Evolutionary conservation across 768 basidiomycete genomes (phyloP), one percentile per base, ranked within the genome.

Genomic region (Podaxis sp.): DNA sequence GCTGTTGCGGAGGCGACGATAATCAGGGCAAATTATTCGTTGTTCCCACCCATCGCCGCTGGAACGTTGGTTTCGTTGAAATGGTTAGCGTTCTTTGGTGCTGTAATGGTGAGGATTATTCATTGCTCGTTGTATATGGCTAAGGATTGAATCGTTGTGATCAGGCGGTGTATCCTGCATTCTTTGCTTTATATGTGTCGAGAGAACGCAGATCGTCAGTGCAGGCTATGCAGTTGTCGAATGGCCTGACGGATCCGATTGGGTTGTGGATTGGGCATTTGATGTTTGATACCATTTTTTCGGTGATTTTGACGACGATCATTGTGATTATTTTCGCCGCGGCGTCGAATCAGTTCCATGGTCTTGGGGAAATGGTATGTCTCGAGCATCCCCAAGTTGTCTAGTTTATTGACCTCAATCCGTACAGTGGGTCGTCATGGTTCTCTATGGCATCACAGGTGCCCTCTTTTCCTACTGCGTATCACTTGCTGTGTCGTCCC

Each of bases 241-340:
- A 93, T 70, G 91, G 91, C 1, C 73, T 92, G 28, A 80, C 86
- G 1, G 79, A 91, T 67, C 86, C 89, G 20, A 71, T 85, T 53
- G 89, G 88, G 2, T 76, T 93, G 49, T 91, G 90, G 89, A 75
- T 93, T 2, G 91, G 91, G 2, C 91, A 93, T 73, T 78, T 92
- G 15, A 75, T 89, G 69, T 91, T 89, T 72, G 91, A 93, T 68
- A 79, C 84, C 7, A 79, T 89, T 10, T 81, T 84, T 63, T 80
- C 83, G 3, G 66, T 87, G 15, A 72, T 88, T n/a, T 70, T 84
- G 22, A 80, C 90, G 1, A 88, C 88, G 1, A 74, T 90, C 56
- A 83, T 91, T 50, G 77, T 82, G 17, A 82, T 90, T 48, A 68
- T 91, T 6, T 90, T 87, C 66, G 84, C 84, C 10, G 69, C 75